phyloP scores from a whole-genome alignment of 2,329 filamentous ascomycete genomes.

The Phaeosphaeriaceae sp. region DNA sequence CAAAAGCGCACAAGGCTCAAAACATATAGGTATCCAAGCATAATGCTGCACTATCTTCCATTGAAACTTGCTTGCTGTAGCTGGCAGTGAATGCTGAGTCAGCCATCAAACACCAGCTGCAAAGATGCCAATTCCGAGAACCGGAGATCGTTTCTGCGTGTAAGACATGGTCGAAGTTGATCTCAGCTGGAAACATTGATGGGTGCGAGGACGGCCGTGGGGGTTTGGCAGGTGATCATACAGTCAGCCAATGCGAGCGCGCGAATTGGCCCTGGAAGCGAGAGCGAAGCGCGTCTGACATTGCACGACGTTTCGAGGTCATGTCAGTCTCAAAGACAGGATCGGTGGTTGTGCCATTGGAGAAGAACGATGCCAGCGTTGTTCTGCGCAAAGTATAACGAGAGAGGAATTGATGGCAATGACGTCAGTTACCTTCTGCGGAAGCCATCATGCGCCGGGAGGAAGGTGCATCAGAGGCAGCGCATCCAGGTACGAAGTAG shows the following conservation, averaged over 20 bases:
- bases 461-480: background rate
- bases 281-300: slow-evolving; percentile 2
- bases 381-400: background rate
- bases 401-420: background rate
- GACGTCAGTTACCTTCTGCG: too few relatives aligned
- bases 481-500: background rate
- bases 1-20: background rate
- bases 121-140: background rate
- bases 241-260: slow-evolving; percentile 26
- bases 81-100: background rate
- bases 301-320: background rate
- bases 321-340: too few relatives aligned
- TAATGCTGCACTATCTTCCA: background rate
- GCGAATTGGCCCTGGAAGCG: slow-evolving; percentile 10
- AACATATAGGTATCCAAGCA: background rate
- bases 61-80: background rate
- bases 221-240: slow-evolving; percentile 13
- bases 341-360: slow-evolving; percentile 19
- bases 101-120: background rate
- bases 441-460: too few relatives aligned
- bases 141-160: background rate
- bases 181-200: too few relatives aligned
- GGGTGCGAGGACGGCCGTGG: too few relatives aligned
- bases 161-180: too few relatives aligned
- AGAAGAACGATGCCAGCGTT: slow-evolving; percentile 4